Evolutionary conservation across 257 asterid genomes (phyloP).

Genomic region (Cinchona pubescens): DNA sequence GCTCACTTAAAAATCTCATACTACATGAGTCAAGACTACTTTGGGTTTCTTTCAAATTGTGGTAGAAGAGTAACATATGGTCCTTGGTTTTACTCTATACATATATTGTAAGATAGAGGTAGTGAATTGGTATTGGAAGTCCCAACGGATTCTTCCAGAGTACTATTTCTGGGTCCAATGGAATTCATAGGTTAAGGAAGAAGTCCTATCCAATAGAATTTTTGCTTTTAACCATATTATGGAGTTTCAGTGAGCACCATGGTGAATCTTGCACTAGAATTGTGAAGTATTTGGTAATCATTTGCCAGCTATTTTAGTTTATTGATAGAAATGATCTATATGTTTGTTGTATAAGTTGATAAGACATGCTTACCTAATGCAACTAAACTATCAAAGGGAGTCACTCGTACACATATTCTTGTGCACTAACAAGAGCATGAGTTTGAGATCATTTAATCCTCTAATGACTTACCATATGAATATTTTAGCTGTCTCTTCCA

Average conservation of each 20-base stretch:
- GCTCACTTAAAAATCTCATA: neutral
- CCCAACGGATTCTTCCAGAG: no score
- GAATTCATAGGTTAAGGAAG: no score
- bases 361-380: neutral
- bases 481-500: neutral
- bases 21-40: neutral
- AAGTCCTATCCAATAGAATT: no score
- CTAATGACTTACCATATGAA: neutral
- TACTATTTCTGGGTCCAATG: no score
- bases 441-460: neutral
- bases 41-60: neutral
- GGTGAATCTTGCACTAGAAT: neutral
- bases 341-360: neutral
- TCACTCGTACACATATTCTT: no score
- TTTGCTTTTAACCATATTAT: no score
- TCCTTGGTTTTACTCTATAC: neutral
- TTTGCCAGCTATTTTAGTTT: neutral
- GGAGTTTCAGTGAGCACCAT: no score
- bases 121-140: no score
- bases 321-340: neutral
- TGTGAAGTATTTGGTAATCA: neutral
- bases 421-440: neutral
- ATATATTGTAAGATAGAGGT: neutral
- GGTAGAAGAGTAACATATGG: neutral
- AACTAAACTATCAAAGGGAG: neutral